phyloP scores from a whole-genome alignment of 768 basidiomycete species.

The Lactifluus pinguis region DNA sequence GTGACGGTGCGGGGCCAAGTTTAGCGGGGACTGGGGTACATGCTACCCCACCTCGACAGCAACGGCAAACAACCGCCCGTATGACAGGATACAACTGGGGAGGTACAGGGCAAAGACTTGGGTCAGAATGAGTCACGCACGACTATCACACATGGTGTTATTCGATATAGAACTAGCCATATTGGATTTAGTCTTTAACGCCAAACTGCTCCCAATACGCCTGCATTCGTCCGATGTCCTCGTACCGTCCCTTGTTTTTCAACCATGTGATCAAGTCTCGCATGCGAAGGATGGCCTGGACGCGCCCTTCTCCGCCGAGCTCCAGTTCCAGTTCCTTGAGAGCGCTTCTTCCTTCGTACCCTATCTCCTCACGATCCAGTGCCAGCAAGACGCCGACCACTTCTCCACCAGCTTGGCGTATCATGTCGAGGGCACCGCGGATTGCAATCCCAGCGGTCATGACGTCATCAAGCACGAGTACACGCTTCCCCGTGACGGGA shows the following conservation, averaged over 20 bases:
- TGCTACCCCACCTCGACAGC: slow-evolving; percentile 44
- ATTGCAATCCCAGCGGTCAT: slow-evolving; percentile 91
- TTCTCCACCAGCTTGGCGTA: slow-evolving; percentile 58
- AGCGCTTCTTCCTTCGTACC: slow-evolving; percentile 62
- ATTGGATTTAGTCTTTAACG: slow-evolving; percentile 33
- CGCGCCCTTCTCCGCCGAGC: slow-evolving; percentile 58
- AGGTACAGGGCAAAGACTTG: slow-evolving; percentile 39
- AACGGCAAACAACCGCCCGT: slow-evolving; percentile 18
- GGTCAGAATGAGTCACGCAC: slow-evolving; percentile 21
- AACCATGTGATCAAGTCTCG: slow-evolving; percentile 80
- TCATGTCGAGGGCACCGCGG: slow-evolving; percentile 69
- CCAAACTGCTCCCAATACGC: slow-evolving; percentile 72
- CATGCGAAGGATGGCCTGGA: slow-evolving; percentile 79
- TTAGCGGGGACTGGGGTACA: slow-evolving; percentile 41
- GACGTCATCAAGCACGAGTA: slow-evolving; percentile 92
- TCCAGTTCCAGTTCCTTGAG: slow-evolving; percentile 75
- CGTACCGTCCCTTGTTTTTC: slow-evolving; percentile 51
- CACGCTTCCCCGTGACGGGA: slow-evolving; percentile 65
- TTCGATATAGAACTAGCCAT: neutral
- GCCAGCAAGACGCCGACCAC: slow-evolving; percentile 85
- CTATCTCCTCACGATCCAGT: slow-evolving; percentile 82
- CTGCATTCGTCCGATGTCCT: slow-evolving; percentile 63
- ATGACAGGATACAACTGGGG: slow-evolving; percentile 44
- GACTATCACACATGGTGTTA: neutral
- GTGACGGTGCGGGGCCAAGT: slow-evolving; percentile 28